Percentiles rank a stretch among this genome's conserved stretches.
These are phyloP conservation scores for Cordyceps tenuipes DNA, from an alignment of 2,329 filamentous ascomycete genomes.

Conservation along the genomic window DNA sequence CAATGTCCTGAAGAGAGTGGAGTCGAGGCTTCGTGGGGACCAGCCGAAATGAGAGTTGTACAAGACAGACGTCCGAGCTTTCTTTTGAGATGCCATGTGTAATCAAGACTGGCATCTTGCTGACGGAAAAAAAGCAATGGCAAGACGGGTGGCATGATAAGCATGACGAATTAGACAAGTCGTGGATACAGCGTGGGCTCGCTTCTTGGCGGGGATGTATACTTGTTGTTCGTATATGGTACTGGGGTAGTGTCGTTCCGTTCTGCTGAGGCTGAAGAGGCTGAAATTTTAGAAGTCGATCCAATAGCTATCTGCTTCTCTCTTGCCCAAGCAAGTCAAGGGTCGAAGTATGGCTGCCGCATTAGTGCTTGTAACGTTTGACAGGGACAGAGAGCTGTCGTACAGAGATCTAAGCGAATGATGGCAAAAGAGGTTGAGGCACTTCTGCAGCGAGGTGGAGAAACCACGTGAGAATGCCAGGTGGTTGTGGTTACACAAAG, in stretches of 20 bases:
- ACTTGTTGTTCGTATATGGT: background rate
- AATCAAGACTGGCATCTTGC: background rate
- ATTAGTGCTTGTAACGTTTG: background rate
- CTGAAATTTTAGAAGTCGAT: too few relatives aligned
- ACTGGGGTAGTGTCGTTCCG: background rate
- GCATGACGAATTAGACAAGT: too few relatives aligned
- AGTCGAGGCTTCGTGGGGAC: background rate
- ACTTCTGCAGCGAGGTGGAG: constrained; percentile 9
- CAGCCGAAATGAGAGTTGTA: background rate
- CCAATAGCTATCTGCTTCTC: too few relatives aligned
- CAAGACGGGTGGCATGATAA: background rate
- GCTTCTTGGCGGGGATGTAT: too few relatives aligned
- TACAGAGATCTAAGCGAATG: constrained; percentile 8
- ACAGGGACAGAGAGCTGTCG: background rate
- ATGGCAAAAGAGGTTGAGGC: background rate
- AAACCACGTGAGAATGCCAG: constrained; percentile 8
- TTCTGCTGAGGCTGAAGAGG: background rate
- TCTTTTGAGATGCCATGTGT: background rate
- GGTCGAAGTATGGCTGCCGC: background rate
- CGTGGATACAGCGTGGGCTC: too few relatives aligned
- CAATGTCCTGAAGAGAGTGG: background rate
- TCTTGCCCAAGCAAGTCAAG: background rate
- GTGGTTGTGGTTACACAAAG: constrained; percentile 8
- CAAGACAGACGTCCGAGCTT: background rate
- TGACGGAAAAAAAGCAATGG: background rate